Evolutionary conservation across 2,329 filamentous ascomycete genomes (phyloP).

Genomic region (Fusarium transvaalense): DNA sequence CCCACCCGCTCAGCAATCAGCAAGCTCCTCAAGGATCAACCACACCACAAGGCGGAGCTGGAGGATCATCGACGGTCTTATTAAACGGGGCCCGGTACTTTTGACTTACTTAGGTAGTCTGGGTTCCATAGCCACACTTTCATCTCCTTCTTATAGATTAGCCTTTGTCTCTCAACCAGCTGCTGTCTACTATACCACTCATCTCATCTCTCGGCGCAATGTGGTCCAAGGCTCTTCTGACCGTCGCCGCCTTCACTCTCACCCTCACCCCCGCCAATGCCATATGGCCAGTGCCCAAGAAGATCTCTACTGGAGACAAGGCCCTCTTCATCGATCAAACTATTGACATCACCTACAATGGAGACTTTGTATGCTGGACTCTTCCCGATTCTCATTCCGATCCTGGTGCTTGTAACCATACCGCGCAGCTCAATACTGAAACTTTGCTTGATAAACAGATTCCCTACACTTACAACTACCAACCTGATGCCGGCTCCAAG

Average conservation of each 20-base stretch:
- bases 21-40: conserved; percentile 14
- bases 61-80: conserved; percentile 39
- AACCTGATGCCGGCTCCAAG: conserved; percentile 53
- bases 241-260: conserved; percentile 56
- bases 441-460: conserved; percentile 58
- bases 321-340: conserved; percentile 66
- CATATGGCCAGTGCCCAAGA: conserved; percentile 69
- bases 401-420: conserved; percentile 39
- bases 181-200: neutral
- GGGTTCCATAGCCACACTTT: conserved; percentile 18
- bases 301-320: conserved; percentile 64
- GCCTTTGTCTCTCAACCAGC: neutral
- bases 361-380: conserved; percentile 65
- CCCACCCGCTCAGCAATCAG: neutral
- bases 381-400: conserved; percentile 48
- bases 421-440: conserved; percentile 49
- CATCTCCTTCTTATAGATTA: conserved; percentile 13
- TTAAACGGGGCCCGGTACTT: conserved; percentile 40
- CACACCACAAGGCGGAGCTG: conserved; percentile 31
- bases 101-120: conserved; percentile 4
- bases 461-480: conserved; percentile 61
- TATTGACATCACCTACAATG: conserved; percentile 70
- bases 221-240: conserved; percentile 52
- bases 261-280: conserved; percentile 60
- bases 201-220: conserved; percentile 35